Conservation (phyloP, 768 basidiomycete species). For the Piloderma croceum region DNA sequence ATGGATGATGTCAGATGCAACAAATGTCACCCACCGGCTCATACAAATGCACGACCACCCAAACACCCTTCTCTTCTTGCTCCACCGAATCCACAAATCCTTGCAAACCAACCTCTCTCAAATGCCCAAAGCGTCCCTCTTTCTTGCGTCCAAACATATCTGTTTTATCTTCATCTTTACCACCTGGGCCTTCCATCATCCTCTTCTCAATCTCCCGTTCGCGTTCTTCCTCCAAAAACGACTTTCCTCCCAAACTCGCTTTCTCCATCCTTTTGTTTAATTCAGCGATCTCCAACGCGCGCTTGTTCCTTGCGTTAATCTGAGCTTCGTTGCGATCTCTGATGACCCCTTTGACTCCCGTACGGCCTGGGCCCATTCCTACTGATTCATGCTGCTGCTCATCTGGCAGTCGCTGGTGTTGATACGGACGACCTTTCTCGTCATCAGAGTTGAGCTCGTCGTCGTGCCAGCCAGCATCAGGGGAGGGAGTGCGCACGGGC, state of each 20-base stretch:
- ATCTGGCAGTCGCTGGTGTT: conserved; percentile 14
- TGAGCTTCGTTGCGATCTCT: conserved; percentile 72
- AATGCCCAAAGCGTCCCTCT: conserved; percentile 65
- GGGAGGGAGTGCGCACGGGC: conserved; percentile 58
- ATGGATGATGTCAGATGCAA: neutral
- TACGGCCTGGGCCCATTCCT: conserved; percentile 81
- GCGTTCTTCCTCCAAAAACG: conserved; percentile 72
- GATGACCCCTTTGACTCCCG: conserved; percentile 86
- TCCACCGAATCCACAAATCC: conserved; percentile 76
- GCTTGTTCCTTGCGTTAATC: conserved; percentile 46
- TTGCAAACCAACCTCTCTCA: conserved; percentile 71
- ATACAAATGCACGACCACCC: conserved; percentile 85
- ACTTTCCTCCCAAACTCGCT: conserved; percentile 59
- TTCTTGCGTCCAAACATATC: conserved; percentile 45
- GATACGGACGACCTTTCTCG: conserved; percentile 42
- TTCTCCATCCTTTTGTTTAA: conserved; percentile 58
- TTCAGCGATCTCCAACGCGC: conserved; percentile 46
- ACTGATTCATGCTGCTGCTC: conserved; percentile 48
- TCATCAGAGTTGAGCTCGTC: conserved; percentile 40
- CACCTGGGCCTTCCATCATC: conserved; percentile 34
- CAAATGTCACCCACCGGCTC: conserved; percentile 53
- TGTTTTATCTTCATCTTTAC: conserved; percentile 18
- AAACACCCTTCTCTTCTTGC: conserved; percentile 58
- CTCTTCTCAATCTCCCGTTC: conserved; percentile 45
- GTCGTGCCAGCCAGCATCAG: conserved; percentile 51